Conservation (phyloP, 2,329 filamentous ascomycete genomes). For the Clonostachys rosea region DNA sequence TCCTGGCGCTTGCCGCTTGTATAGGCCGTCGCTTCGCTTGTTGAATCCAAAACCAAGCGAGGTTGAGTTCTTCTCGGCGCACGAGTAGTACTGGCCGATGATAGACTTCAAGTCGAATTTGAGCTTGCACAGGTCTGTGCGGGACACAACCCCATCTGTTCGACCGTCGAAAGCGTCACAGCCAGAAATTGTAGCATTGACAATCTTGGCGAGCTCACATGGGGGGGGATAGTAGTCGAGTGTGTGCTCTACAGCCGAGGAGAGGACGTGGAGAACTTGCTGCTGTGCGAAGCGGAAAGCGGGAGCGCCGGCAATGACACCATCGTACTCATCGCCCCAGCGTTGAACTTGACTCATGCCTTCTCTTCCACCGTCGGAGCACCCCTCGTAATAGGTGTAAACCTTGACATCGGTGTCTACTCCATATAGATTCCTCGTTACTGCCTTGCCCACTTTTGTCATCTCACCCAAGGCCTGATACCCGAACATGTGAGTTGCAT, state of each 20-base stretch:
- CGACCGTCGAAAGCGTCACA: conserved; percentile 52
- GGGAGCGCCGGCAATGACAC: conserved; percentile 37
- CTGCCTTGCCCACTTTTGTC: conserved; percentile 31
- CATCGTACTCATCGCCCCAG: conserved; percentile 33
- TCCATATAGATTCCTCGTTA: conserved; percentile 33
- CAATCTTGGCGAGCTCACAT: conserved; percentile 42
- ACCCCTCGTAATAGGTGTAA: conserved; percentile 48
- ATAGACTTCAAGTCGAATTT: conserved; percentile 21
- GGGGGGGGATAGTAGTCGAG: conserved; percentile 34
- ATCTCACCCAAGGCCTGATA: conserved; percentile 48
- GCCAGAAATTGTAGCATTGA: conserved; percentile 46
- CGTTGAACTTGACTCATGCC: conserved; percentile 39
- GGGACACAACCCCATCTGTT: conserved; percentile 44
- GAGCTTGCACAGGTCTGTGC: conserved; percentile 25
- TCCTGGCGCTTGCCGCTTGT: too few relatives aligned
- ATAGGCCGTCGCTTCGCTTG: conserved; percentile 10
- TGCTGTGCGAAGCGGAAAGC: conserved; percentile 37
- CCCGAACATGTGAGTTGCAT: conserved; percentile 41
- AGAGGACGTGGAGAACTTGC: conserved; percentile 32
- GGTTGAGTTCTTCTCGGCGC: conserved; percentile 14
- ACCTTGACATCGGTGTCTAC: conserved; percentile 14
- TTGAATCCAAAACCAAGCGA: conserved; percentile 16
- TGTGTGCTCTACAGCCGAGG: conserved; percentile 28
- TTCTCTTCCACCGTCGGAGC: conserved; percentile 41
- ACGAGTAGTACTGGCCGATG: conserved; percentile 24